phyloP scores from a whole-genome alignment of 352 stramenopile species.

The Globisporangium yorkense region DNA sequence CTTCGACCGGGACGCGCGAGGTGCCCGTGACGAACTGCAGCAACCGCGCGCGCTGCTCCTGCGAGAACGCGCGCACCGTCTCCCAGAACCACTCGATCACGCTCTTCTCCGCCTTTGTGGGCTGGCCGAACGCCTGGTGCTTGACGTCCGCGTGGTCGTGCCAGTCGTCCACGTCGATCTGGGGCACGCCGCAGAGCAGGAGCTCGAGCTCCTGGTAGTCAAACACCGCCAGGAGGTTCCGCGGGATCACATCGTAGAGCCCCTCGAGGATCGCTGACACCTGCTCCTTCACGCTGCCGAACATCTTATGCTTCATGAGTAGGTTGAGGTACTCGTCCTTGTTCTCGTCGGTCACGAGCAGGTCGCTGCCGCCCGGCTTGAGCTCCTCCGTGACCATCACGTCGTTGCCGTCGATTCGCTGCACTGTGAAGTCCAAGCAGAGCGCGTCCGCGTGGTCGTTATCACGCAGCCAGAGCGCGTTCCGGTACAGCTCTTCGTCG shows the following conservation, averaged over 20 bases:
- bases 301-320: slow-evolving; percentile 93
- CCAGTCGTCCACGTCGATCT: slow-evolving; percentile 91
- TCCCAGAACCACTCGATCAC: slow-evolving; percentile 91
- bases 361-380: slow-evolving; percentile 86
- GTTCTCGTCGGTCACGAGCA: slow-evolving; percentile 92
- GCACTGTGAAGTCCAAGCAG: slow-evolving; percentile 70
- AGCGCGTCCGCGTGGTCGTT: slow-evolving; percentile 61
- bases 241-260: slow-evolving; percentile 89
- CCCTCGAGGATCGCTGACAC: slow-evolving; percentile 89
- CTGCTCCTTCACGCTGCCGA: slow-evolving; percentile 87
- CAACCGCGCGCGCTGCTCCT: slow-evolving; percentile 82
- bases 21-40: slow-evolving; percentile 91
- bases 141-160: slow-evolving; percentile 75
- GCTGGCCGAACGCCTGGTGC: slow-evolving; percentile 68
- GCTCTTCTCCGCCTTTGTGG: slow-evolving; percentile 42
- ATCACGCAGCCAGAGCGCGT: slow-evolving; percentile 56
- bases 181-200: slow-evolving; percentile 87
- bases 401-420: slow-evolving; percentile 43
- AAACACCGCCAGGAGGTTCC: slow-evolving; percentile 86
- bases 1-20: slow-evolving; percentile 90
- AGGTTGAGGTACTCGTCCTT: slow-evolving; percentile 94
- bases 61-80: slow-evolving; percentile 61
- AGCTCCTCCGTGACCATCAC: slow-evolving; percentile 78
- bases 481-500: slow-evolving; percentile 73
- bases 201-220: slow-evolving; percentile 95